Evolutionary conservation across 2,329 filamentous ascomycete species (phyloP).

Genomic region (Phoma sp.): DNA sequence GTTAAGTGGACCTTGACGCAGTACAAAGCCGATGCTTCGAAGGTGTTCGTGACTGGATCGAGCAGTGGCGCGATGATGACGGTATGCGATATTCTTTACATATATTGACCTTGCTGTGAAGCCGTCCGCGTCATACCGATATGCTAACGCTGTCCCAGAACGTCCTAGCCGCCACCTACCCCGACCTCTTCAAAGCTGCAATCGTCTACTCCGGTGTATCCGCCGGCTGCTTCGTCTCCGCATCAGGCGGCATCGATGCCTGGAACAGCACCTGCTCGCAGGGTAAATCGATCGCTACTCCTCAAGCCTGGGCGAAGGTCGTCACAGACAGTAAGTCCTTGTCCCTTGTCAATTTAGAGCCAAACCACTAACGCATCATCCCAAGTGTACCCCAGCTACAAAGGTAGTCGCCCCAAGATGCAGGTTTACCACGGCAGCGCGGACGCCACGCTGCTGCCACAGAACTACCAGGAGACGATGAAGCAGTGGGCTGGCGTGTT

Average conservation of each 20-base stretch:
- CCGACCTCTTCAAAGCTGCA: conserved; percentile 61
- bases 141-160: conserved; percentile 38
- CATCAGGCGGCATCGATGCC: conserved; percentile 50
- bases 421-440: conserved; percentile 64
- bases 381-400: conserved; percentile 57
- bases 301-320: conserved; percentile 57
- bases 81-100: conserved; percentile 35
- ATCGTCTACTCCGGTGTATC: conserved; percentile 61
- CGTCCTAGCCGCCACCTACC: conserved; percentile 60
- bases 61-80: conserved; percentile 65
- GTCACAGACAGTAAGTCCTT: conserved; percentile 50
- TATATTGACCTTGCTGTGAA: too few species aligned
- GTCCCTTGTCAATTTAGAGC: not conserved
- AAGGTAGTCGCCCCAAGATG: conserved; percentile 60
- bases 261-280: conserved; percentile 62
- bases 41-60: conserved; percentile 63
- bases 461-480: conserved; percentile 63
- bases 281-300: conserved; percentile 55
- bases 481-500: conserved; percentile 45
- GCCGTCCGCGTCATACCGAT: too few species aligned
- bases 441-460: conserved; percentile 58
- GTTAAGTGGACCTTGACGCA: conserved; percentile 60
- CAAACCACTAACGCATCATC: conserved; percentile 20
- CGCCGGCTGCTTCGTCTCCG: conserved; percentile 60
- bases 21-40: conserved; percentile 59